These are phyloP conservation scores for Tolypocladium tropicale DNA, from an alignment of 2,329 filamentous ascomycete species.

Conservation along the genomic window DNA sequence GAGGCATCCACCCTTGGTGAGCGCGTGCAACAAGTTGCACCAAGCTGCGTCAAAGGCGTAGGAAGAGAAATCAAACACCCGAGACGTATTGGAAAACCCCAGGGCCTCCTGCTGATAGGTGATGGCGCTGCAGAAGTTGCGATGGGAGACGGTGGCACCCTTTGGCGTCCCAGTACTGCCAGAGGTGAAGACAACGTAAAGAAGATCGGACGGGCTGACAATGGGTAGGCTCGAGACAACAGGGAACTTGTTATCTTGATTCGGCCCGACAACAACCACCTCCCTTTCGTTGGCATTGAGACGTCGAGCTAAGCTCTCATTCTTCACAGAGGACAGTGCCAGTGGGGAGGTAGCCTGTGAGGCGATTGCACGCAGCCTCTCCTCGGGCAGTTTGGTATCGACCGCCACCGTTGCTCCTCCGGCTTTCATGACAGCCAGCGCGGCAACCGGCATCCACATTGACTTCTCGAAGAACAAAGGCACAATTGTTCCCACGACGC, in stretches of 20 bases:
- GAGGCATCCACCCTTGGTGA: slow-evolving; percentile 9
- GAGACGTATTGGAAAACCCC: slow-evolving; percentile 6
- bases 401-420: slow-evolving; percentile 16
- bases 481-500: slow-evolving; percentile 8
- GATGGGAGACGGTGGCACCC: slow-evolving; percentile 11
- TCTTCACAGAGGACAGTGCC: slow-evolving; percentile 1
- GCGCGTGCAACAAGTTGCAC: slow-evolving; percentile 9
- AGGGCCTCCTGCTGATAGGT: slow-evolving; percentile 7
- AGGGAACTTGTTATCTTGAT: background rate
- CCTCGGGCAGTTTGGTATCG: slow-evolving; percentile 7
- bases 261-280: background rate
- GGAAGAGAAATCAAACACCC: slow-evolving; percentile 13
- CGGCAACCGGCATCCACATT: slow-evolving; percentile 11
- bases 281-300: background rate
- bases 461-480: slow-evolving; percentile 16
- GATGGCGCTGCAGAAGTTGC: slow-evolving; percentile 7
- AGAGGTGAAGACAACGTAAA: slow-evolving; percentile 12
- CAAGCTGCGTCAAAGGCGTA: slow-evolving; percentile 11
- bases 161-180: slow-evolving; percentile 12
- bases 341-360: slow-evolving; percentile 1
- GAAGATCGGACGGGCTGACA: background rate
- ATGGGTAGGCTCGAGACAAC: background rate
- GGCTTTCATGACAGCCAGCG: slow-evolving; percentile 12
- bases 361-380: slow-evolving; percentile 4
- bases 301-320: background rate